These are phyloP conservation scores for Peronospora belbahrii DNA, from an alignment of 352 stramenopile species.

Conservation along the genomic window DNA sequence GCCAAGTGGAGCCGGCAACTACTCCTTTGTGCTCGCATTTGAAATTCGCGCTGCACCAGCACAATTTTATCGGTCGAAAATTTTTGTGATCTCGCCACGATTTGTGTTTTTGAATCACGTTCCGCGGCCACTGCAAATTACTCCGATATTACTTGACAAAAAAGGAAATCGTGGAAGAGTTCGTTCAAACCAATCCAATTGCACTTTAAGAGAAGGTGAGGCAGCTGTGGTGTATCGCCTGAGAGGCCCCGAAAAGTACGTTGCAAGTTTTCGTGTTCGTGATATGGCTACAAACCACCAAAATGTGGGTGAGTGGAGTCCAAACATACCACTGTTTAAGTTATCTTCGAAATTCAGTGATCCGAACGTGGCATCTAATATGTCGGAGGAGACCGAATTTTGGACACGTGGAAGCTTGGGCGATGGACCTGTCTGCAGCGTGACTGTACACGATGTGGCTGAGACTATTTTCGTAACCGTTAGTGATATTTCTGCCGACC, in stretches of 20 bases:
- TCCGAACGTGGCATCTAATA: constrained; percentile 35
- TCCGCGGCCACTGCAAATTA: constrained; percentile 53
- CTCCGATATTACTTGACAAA: constrained; percentile 74
- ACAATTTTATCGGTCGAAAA: constrained; percentile 80
- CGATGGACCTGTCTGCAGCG: constrained; percentile 63
- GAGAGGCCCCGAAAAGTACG: constrained; percentile 61
- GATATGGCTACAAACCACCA: constrained; percentile 45
- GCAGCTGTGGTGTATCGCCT: constrained; percentile 60
- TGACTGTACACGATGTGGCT: constrained; percentile 47
- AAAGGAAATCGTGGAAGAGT: constrained; percentile 40
- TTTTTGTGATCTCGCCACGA: constrained; percentile 68
- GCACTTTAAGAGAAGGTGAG: constrained; percentile 44
- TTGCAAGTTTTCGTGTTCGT: constrained; percentile 52
- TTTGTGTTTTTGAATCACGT: constrained; percentile 70
- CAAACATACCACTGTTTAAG: constrained; percentile 41
- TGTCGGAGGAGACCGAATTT: constrained; percentile 39
- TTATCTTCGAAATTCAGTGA: constrained; percentile 32
- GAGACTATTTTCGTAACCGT: constrained; percentile 69
- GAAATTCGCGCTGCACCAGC: constrained; percentile 68
- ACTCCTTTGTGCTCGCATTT: constrained; percentile 72
- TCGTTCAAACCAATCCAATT: constrained; percentile 28
- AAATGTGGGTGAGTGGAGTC: constrained; percentile 52
- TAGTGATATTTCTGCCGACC: constrained; percentile 55
- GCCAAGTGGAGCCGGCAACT: constrained; percentile 34
- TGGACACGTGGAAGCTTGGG: constrained; percentile 69